Evolutionary conservation across 2,329 filamentous ascomycete genomes (phyloP).

Genomic region (Sarocladium brachiariae): DNA sequence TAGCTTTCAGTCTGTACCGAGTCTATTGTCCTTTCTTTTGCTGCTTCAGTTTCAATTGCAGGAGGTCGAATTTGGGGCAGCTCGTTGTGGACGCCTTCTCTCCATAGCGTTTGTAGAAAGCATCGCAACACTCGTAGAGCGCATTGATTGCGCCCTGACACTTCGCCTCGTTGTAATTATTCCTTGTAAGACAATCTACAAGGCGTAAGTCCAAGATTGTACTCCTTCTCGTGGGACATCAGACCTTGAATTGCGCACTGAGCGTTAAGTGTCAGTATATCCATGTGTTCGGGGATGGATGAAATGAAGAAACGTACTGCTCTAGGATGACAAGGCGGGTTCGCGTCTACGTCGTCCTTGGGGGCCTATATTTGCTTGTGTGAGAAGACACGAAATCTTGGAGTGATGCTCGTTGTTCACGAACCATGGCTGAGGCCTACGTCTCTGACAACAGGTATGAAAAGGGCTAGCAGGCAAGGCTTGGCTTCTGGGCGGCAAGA

Average conservation of each 20-base stretch:
- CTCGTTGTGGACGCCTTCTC: conserved; percentile 69
- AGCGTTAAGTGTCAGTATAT: not conserved
- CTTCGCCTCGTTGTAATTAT: conserved; percentile 77
- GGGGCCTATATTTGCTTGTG: conserved; percentile 6
- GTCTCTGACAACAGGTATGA: too few relatives aligned
- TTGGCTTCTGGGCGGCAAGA: too few relatives aligned
- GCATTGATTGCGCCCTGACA: conserved; percentile 74
- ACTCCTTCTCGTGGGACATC: not conserved
- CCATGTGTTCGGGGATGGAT: too few relatives aligned
- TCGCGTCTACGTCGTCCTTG: conserved; percentile 11
- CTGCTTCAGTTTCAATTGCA: conserved; percentile 83
- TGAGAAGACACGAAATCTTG: too few relatives aligned
- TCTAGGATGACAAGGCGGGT: conserved; percentile 13
- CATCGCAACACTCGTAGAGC: conserved; percentile 87
- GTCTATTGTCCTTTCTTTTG: conserved; percentile 36
- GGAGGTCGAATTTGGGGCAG: conserved; percentile 75
- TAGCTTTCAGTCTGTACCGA: too few relatives aligned
- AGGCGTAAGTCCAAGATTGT: conserved; percentile 1
- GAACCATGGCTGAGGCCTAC: too few relatives aligned
- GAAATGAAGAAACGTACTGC: conserved; percentile 10
- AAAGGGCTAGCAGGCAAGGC: too few relatives aligned
- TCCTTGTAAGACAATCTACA: conserved; percentile 77
- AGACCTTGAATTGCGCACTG: conserved; percentile 15
- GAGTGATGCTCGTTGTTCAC: too few relatives aligned
- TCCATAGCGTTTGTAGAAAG: conserved; percentile 76